Conservation (phyloP, 2,329 filamentous ascomycete genomes). For the Penicillium sp. region DNA sequence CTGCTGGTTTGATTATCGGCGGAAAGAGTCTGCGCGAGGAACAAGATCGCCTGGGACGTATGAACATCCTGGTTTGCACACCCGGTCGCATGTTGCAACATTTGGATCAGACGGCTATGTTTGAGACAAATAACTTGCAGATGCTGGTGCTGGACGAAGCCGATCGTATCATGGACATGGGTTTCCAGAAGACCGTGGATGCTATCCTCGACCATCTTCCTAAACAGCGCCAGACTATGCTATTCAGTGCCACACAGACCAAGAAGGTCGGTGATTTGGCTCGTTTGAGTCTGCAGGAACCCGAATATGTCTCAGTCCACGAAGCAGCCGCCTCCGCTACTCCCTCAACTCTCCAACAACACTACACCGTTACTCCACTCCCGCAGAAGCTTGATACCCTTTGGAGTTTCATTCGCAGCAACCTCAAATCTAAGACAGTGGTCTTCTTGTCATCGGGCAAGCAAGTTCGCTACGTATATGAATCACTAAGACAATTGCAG, state of each 20-base stretch:
- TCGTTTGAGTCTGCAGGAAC: slow-evolving; percentile 80
- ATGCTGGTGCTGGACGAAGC: slow-evolving; percentile 94
- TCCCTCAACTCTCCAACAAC: slow-evolving; percentile 80
- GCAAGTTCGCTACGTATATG: slow-evolving; percentile 93
- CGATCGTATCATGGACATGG: slow-evolving; percentile 96
- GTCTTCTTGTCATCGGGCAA: slow-evolving; percentile 95
- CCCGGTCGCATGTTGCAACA: slow-evolving; percentile 95
- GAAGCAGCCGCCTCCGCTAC: slow-evolving; percentile 78
- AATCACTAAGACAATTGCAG: slow-evolving; percentile 87
- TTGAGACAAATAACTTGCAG: slow-evolving; percentile 87
- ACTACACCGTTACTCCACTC: slow-evolving; percentile 83
- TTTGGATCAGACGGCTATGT: slow-evolving; percentile 85
- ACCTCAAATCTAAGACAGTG: slow-evolving; percentile 90
- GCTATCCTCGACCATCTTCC: slow-evolving; percentile 91
- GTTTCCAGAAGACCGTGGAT: slow-evolving; percentile 86
- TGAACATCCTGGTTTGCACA: slow-evolving; percentile 97
- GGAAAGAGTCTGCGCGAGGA: slow-evolving; percentile 89
- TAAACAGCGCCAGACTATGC: slow-evolving; percentile 78
- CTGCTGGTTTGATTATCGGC: slow-evolving; percentile 88
- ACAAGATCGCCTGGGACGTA: slow-evolving; percentile 76
- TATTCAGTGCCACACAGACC: slow-evolving; percentile 96
- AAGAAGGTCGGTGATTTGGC: slow-evolving; percentile 91
- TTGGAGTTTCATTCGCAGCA: slow-evolving; percentile 87
- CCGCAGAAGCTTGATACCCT: slow-evolving; percentile 87
- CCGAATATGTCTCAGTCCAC: slow-evolving; percentile 93